Evolutionary conservation across 1,139 yeast genomes (phyloP).

Genomic region (Kodamaea alishanica): DNA sequence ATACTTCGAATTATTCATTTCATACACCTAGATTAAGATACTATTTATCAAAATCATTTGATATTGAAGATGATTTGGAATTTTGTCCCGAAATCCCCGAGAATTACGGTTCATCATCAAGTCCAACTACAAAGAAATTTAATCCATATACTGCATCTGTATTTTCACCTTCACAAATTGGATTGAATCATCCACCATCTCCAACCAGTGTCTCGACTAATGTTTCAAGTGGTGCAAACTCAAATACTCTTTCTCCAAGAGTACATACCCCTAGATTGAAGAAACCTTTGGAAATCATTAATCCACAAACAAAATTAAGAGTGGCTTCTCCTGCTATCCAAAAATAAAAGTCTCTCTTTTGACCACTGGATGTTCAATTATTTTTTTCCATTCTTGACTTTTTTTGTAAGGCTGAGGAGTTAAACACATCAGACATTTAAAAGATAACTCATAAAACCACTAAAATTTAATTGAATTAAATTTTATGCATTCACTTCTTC

Average conservation of each 20-base stretch:
- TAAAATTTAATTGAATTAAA: too few species aligned
- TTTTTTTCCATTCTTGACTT: too few species aligned
- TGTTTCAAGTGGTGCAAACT: background rate
- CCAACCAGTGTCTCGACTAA: conserved; percentile 10
- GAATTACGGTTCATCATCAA: conserved; percentile 8
- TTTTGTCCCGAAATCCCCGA: conserved; percentile 58
- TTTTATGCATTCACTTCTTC: too few species aligned
- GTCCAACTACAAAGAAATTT: conserved; percentile 35
- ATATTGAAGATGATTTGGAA: conserved; percentile 61
- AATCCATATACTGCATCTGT: conserved; percentile 59
- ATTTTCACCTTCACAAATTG: conserved; percentile 42
- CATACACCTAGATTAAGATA: conserved; percentile 45
- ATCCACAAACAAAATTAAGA: conserved; percentile 72
- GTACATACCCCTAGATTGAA: conserved; percentile 55
- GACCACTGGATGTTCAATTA: too few species aligned
- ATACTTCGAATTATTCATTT: conserved; percentile 30
- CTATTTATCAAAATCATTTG: conserved; percentile 57
- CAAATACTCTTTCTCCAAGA: conserved; percentile 29
- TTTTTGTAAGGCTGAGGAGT: too few species aligned
- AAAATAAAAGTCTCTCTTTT: conserved; percentile 1
- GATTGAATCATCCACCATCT: conserved; percentile 14
- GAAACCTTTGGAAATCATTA: conserved; percentile 69
- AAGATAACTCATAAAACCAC: too few species aligned
- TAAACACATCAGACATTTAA: too few species aligned
- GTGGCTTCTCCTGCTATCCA: conserved; percentile 50